Base-by-base conservation (phyloP, 1,284 basidiomycete genomes). In the Abortiporus biennis region DNA sequence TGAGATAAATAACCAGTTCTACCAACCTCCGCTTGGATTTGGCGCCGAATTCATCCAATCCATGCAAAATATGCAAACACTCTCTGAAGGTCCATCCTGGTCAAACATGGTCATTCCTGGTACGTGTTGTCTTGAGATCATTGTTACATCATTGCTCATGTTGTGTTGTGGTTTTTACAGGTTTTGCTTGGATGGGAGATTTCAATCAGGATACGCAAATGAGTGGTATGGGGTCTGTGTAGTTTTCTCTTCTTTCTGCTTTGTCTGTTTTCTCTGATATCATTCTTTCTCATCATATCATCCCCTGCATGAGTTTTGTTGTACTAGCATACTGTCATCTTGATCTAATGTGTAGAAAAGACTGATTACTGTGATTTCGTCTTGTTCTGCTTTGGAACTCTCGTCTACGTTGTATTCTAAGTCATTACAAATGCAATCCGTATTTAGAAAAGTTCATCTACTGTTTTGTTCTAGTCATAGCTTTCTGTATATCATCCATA, bases 41-140 rank as follows among this genome's bases (percentile, higher is more conserved):
- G 78, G 83, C 47, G 61, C 65, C 8, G 78, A 80, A 37, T 67
- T 84, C 24, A 50, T 84, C 50, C 71, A 78, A 44, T 76, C 75
- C 13, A 76, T 82, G 58, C n/a, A n/a, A n/a, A n/a, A n/a, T n/a
- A 64, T 38, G 37, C 76, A 78, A 48, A 69, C 72, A 17, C 52
- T 81, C 51, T 63, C 70, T 2, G 69, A 78, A 30, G 63, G 68
- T 21, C 33, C 48, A 22, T 60, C 64, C 1, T 81, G 76, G 75
- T 68, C 71, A 32, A 72, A 75, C 48, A 68, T 74, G 38, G 60
- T 67, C 8, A 47, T 78, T 29, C 71, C 78, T 54, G 72, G 77
- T 78, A 50, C 44, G 73, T 48, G 17, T 4, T 15, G 0, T 50
- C 11, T 43, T 11, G 30, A 17, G 11, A 3, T 24, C 27, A 13